A percentile compares a stretch with the other conserved stretches of the same genome.
These are phyloP conservation scores for Drechslerella stenobrocha DNA, from an alignment of 2,329 filamentous ascomycete genomes.

Conservation along the genomic window DNA sequence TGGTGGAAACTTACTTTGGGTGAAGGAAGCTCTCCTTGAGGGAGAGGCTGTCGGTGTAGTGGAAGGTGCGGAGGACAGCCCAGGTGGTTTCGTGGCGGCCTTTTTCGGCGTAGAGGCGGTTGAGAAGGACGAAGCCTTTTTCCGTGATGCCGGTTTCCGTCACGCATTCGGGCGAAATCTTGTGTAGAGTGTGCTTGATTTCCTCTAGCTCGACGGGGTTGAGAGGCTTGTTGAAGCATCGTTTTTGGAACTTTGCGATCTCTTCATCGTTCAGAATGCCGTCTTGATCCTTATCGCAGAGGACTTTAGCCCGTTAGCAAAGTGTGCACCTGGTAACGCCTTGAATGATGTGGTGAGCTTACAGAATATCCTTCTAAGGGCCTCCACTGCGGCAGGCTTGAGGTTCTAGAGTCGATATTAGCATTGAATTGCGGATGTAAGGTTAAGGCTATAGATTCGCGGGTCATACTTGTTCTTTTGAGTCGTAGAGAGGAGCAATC, in stretches of 20 bases:
- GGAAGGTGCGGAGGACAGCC: constrained; percentile 92
- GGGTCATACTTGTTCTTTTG: constrained; percentile 68
- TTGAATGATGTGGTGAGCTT: constrained; percentile 4
- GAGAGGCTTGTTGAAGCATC: constrained; percentile 83
- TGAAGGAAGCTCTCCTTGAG: constrained; percentile 88
- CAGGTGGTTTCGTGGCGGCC: constrained; percentile 97
- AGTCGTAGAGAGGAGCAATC: constrained; percentile 93
- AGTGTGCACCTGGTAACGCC: too few species aligned
- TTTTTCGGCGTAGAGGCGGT: constrained; percentile 96
- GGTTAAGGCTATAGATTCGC: constrained; percentile 12
- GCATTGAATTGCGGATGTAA: background rate
- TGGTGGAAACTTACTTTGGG: constrained; percentile 70
- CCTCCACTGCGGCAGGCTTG: constrained; percentile 85
- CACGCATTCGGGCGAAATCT: constrained; percentile 66
- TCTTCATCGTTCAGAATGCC: constrained; percentile 87
- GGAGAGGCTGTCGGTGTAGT: constrained; percentile 93
- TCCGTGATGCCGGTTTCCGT: constrained; percentile 75
- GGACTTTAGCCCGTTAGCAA: constrained; percentile 53
- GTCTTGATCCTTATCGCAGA: constrained; percentile 95
- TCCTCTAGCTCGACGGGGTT: constrained; percentile 80
- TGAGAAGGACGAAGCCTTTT: constrained; percentile 81
- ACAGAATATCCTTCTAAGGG: constrained; percentile 88
- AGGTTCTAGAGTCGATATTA: too few species aligned
- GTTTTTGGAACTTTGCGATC: constrained; percentile 80
- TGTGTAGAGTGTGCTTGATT: constrained; percentile 84